Percentiles rank a stretch among this genome's conserved stretches.
Conservation (phyloP, 176 grass and related monocot genomes). For the Carex pumila region DNA sequence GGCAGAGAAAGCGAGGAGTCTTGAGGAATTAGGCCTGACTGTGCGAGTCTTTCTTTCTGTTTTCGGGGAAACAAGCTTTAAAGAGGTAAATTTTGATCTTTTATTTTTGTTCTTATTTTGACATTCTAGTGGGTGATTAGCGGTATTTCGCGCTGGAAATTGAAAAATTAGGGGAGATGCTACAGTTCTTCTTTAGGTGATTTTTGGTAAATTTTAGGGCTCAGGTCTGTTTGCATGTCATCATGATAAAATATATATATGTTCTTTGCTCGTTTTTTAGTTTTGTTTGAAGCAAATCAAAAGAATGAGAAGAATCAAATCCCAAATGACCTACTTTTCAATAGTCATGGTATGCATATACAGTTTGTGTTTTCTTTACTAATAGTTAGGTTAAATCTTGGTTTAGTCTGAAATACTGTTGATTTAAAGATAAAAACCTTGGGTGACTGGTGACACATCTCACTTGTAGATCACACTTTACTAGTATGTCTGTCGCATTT, state of each 20-base stretch:
- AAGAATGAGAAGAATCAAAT: not conserved
- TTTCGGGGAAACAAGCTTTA: not conserved
- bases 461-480: not conserved
- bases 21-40: not conserved
- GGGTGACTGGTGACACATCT: not conserved
- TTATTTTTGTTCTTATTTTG: not conserved
- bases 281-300: not conserved
- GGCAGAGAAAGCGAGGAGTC: not conserved
- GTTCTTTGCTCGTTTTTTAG: not conserved
- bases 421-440: not conserved
- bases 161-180: not conserved
- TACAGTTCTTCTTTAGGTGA: not conserved
- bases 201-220: not conserved
- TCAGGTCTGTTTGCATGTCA: not conserved
- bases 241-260: not conserved
- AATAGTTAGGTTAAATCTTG: not conserved
- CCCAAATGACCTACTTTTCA: not conserved
- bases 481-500: not conserved
- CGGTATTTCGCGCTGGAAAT: not conserved
- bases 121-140: not conserved
- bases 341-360: not conserved
- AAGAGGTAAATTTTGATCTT: not conserved
- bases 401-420: not conserved
- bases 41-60: not conserved
- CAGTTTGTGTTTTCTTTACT: not conserved